Evolutionary conservation across 1,139 yeast genomes (phyloP), one percentile per base, ranked within the genome.

Genomic region (Pneumocystis wakefieldiae): DNA sequence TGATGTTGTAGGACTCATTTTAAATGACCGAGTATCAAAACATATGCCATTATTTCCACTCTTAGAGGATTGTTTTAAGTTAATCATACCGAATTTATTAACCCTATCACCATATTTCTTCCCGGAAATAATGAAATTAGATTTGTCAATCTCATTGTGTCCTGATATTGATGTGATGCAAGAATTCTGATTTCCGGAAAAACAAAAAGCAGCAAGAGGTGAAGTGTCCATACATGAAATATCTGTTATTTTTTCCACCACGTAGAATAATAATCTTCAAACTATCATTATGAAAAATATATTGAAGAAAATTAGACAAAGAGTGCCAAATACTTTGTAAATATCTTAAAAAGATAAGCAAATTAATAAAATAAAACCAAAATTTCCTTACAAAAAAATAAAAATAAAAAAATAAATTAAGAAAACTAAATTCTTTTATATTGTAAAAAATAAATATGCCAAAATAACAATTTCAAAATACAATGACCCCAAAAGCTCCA

Each of bases 1-100:
- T 5, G 63, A 61, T 42, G 61, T 37, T 15, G 63, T 59, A 15
- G 63, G 63, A 15, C 59, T 57, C 55, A 48, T 48, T 48, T 48
- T 48, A 24, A 48, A 48, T 15, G 55, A n/a, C 24, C 32, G 14
- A 12, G 55, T 24, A 24, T 48, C 32, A 48, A 48, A 48, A 24
- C n/a, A 48, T 24, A 12, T 10, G 17, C n/a, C 6, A 48, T 12
- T 24, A 24, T 24, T 19, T 24, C 28, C 55, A 24, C 6, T 24
- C 14, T 24, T 29, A 24, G 32, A 24, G 14, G n/a, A 8, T 48
- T 48, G 24, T 24, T 48, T 48, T n/a, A 48, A 48, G 14, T 48
- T 14, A 48, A 48, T 24, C 24, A 29, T 24, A 48, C n/a, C 28
- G n/a, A 29, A 48, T 8, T 24, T 24, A 48, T 24, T 29, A 48